These are phyloP conservation scores for Cercophora scortea DNA, from an alignment of 495 filamentous ascomycete genomes.

Conservation along the genomic window DNA sequence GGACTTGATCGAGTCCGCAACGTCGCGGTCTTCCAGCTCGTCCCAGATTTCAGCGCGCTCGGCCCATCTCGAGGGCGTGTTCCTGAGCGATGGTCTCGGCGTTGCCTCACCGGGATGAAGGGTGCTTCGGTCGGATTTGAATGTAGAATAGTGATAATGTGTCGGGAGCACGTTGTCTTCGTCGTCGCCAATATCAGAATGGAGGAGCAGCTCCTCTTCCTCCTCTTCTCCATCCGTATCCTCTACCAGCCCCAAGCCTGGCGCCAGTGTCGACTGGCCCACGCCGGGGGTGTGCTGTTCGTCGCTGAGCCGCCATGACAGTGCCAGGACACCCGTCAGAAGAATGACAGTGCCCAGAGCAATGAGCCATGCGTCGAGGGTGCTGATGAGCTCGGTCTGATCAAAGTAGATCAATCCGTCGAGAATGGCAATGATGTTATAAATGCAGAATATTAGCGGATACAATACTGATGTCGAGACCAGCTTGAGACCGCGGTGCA, in stretches of 20 bases:
- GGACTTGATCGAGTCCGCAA: slow-evolving; percentile 19
- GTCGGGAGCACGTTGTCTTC: slow-evolving; percentile 23
- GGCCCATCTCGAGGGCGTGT: slow-evolving; percentile 34
- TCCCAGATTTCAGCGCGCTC: slow-evolving; percentile 60
- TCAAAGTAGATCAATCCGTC: slow-evolving; percentile 96
- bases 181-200: slow-evolving; percentile 32
- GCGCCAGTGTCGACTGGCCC: slow-evolving; percentile 54
- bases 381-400: slow-evolving; percentile 70
- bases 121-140: slow-evolving; percentile 19
- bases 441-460: slow-evolving; percentile 96
- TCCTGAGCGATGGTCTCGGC: slow-evolving; percentile 6
- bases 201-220: slow-evolving; percentile 28
- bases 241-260: slow-evolving; percentile 62
- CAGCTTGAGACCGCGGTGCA: slow-evolving; percentile 87
- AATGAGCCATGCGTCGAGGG: slow-evolving; percentile 74
- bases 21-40: slow-evolving; percentile 53
- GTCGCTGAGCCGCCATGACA: slow-evolving; percentile 88
- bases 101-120: neutral
- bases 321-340: slow-evolving; percentile 77
- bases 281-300: slow-evolving; percentile 53
- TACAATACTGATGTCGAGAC: slow-evolving; percentile 96
- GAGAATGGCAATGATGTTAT: slow-evolving; percentile 97
- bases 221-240: slow-evolving; percentile 53
- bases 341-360: slow-evolving; percentile 80
- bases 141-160: slow-evolving; percentile 35